These are phyloP conservation scores for Termitomyces sp. DNA, from an alignment of 768 basidiomycete genomes.

Conservation along the genomic window DNA sequence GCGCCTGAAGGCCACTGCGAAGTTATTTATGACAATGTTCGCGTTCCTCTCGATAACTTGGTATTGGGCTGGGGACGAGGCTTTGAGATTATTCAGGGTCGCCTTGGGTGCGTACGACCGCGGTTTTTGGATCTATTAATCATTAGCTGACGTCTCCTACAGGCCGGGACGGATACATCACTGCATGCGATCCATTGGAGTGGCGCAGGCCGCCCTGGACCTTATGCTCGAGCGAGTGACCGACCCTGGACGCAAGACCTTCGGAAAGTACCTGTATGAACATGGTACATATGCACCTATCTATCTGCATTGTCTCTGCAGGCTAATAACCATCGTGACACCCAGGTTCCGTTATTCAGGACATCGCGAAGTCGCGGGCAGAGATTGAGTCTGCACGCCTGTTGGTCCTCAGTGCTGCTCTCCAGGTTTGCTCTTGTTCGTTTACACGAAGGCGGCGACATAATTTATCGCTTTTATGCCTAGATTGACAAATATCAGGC, in stretches of 20 bases:
- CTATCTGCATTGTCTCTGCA: not conserved
- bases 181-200: slow-evolving; percentile 96
- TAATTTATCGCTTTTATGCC: slow-evolving; percentile 1
- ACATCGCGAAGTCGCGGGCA: slow-evolving; percentile 89
- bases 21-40: slow-evolving; percentile 90
- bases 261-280: slow-evolving; percentile 87
- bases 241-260: slow-evolving; percentile 89
- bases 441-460: not conserved
- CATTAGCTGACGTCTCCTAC: not conserved
- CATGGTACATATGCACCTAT: slow-evolving; percentile 58
- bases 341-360: slow-evolving; percentile 80
- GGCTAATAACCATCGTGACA: not conserved
- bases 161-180: slow-evolving; percentile 96
- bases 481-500: slow-evolving; percentile 89
- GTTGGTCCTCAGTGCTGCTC: slow-evolving; percentile 88
- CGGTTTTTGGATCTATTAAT: not conserved
- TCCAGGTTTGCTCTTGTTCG: slow-evolving; percentile 52
- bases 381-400: slow-evolving; percentile 89
- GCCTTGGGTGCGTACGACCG: slow-evolving; percentile 65
- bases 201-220: slow-evolving; percentile 81
- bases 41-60: slow-evolving; percentile 79
- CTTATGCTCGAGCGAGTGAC: slow-evolving; percentile 88
- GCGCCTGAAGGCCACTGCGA: slow-evolving; percentile 98
- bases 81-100: slow-evolving; percentile 97
- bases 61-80: slow-evolving; percentile 93